Evolutionary conservation across 495 filamentous ascomycete species (phyloP).

Genomic region (Evernia prunastri): DNA sequence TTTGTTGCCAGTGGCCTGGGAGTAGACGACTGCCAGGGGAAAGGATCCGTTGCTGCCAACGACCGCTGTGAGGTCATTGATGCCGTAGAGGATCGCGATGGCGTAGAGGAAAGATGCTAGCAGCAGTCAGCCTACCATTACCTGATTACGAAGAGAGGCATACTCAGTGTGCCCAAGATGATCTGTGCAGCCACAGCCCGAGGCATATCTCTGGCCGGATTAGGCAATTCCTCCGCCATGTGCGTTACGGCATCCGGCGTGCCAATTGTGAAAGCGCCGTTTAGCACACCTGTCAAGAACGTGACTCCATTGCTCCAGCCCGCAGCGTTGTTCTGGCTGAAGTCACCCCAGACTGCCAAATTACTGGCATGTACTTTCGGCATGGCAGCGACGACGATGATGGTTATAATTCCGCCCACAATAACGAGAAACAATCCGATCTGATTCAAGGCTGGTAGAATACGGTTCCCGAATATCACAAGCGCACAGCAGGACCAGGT

Average conservation of each 20-base stretch:
- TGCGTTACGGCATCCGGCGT: slow-evolving; percentile 72
- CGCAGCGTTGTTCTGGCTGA: slow-evolving; percentile 45
- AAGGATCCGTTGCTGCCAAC: slow-evolving; percentile 47
- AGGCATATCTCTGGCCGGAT: slow-evolving; percentile 56
- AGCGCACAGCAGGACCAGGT: slow-evolving; percentile 55
- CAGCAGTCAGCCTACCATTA: not conserved
- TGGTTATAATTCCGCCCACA: slow-evolving; percentile 55
- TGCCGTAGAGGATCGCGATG: slow-evolving; percentile 48
- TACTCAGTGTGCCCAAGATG: slow-evolving; percentile 23
- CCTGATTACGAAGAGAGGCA: not conserved
- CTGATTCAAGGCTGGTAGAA: slow-evolving; percentile 57
- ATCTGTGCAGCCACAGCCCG: slow-evolving; percentile 45
- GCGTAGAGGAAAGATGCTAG: slow-evolving; percentile 39
- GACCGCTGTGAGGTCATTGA: slow-evolving; percentile 39
- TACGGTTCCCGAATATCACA: slow-evolving; percentile 61
- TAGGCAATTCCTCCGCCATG: slow-evolving; percentile 74
- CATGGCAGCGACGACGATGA: slow-evolving; percentile 67
- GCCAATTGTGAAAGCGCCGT: slow-evolving; percentile 79
- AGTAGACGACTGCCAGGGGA: slow-evolving; percentile 73
- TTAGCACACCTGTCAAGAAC: slow-evolving; percentile 75
- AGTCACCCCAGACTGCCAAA: slow-evolving; percentile 50
- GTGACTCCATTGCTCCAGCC: slow-evolving; percentile 69
- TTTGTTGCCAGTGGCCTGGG: slow-evolving; percentile 62
- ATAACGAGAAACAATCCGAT: slow-evolving; percentile 58
- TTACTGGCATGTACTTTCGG: slow-evolving; percentile 53